Evolutionary conservation across 2,329 filamentous ascomycete species (phyloP).

Genomic region (Ustulina deusta): DNA sequence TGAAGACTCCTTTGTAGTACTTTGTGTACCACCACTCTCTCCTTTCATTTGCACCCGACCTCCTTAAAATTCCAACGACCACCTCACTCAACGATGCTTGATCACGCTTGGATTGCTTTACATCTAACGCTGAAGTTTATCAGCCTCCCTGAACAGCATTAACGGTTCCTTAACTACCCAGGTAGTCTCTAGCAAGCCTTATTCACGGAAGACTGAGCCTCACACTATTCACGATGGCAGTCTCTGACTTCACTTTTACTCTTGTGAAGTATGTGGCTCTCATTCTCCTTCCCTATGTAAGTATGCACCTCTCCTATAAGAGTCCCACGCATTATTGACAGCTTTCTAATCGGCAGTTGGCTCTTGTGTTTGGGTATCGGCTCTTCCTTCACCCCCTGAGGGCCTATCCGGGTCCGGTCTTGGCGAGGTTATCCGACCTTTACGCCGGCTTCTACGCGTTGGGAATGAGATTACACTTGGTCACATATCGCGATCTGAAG

Average conservation of each 20-base stretch:
- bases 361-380: slow-evolving; percentile 4
- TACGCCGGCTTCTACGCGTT: slow-evolving; percentile 14
- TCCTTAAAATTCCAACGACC: too few species aligned
- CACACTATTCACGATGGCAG: not conserved
- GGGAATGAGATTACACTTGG: slow-evolving; percentile 4
- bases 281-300: slow-evolving; percentile 9
- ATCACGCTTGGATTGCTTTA: too few species aligned
- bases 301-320: not conserved
- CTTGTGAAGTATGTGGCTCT: slow-evolving; percentile 11
- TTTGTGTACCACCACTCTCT: too few species aligned
- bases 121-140: too few species aligned
- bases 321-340: not conserved
- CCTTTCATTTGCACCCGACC: too few species aligned
- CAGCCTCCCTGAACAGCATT: too few species aligned
- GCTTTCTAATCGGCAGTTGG: not conserved
- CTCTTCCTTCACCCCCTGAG: slow-evolving; percentile 24
- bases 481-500: not conserved
- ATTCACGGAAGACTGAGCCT: not conserved
- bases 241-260: slow-evolving; percentile 3
- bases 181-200: too few species aligned
- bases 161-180: too few species aligned
- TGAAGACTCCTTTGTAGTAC: too few species aligned
- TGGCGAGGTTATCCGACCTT: slow-evolving; percentile 10
- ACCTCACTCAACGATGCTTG: too few species aligned
- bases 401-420: slow-evolving; percentile 20